These are phyloP conservation scores for Lactarius psammicola DNA, from an alignment of 768 basidiomycete genomes.

Conservation along the genomic window DNA sequence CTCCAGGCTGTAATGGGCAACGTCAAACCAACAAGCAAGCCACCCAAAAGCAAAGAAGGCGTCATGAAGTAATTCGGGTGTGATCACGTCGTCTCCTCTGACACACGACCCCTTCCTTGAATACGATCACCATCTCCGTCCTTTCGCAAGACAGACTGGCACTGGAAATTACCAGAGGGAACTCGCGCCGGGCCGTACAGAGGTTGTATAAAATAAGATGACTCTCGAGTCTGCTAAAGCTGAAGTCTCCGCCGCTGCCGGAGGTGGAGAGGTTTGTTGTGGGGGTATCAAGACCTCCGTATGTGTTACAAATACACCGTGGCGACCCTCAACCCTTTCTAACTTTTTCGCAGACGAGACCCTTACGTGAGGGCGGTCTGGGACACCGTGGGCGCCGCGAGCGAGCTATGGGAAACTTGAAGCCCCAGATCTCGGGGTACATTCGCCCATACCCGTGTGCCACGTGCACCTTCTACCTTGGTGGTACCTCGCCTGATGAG, in stretches of 20 bases:
- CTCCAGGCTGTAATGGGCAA: too few species aligned
- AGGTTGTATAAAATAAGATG: slow-evolving; percentile 55
- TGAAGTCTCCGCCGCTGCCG: slow-evolving; percentile 41
- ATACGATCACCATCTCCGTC: neutral
- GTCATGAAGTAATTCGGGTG: slow-evolving; percentile 55
- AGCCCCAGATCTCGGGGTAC: too few species aligned
- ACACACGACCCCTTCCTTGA: neutral
- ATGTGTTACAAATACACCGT: neutral
- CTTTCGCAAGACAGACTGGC: neutral
- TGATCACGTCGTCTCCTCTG: neutral
- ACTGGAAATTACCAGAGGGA: slow-evolving; percentile 52
- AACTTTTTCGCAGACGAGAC: neutral
- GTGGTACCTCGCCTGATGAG: too few species aligned
- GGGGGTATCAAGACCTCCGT: too few species aligned
- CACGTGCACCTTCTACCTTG: too few species aligned
- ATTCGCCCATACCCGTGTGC: too few species aligned
- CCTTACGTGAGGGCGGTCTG: neutral
- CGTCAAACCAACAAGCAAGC: too few species aligned
- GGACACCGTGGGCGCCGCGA: too few species aligned
- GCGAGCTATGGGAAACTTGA: neutral
- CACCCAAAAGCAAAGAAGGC: slow-evolving; percentile 46
- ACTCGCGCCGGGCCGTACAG: slow-evolving; percentile 59
- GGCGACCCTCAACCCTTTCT: neutral
- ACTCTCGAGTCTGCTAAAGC: slow-evolving; percentile 54
- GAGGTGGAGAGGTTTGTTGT: too few species aligned